phyloP scores from a whole-genome alignment of 148 eudicot genomes.

The Chenopodium quinoa region DNA sequence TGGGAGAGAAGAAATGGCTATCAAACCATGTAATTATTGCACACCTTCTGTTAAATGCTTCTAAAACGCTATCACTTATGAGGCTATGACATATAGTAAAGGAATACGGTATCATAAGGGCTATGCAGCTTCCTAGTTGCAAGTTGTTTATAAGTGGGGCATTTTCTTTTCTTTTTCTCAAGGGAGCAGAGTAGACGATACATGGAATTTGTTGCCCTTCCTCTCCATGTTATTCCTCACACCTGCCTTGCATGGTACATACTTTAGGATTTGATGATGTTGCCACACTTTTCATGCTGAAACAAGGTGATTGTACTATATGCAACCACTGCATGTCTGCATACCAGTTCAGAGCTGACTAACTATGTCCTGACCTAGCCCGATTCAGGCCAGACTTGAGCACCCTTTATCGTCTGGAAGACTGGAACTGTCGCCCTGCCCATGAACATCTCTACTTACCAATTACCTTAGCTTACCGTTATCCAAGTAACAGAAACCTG shows the following conservation, averaged over 20 bases:
- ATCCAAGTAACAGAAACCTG: not conserved
- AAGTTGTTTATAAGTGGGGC: not conserved
- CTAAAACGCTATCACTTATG: not conserved
- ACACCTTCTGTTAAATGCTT: not conserved
- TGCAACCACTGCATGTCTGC: not conserved
- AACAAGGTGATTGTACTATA: not conserved
- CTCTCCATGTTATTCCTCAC: not conserved
- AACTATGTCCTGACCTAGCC: not conserved
- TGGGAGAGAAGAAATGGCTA: not conserved
- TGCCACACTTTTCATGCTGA: not conserved
- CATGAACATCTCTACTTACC: not conserved
- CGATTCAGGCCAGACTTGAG: not conserved
- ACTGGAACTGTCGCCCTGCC: not conserved
- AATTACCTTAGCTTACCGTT: not conserved
- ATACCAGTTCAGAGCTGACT: not conserved
- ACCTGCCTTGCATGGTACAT: not conserved
- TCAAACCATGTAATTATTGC: not conserved
- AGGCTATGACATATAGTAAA: not conserved
- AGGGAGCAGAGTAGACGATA: not conserved
- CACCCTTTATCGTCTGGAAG: not conserved
- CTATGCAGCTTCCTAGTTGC: not conserved
- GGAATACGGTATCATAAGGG: not conserved
- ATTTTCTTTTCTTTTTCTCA: not conserved
- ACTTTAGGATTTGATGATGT: not conserved
- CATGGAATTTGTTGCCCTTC: not conserved